A percentile compares a stretch with the other conserved stretches of the same genome.
These are phyloP conservation scores for Corylus avellana DNA, from an alignment of 306 rosid genomes.

Conservation along the genomic window DNA sequence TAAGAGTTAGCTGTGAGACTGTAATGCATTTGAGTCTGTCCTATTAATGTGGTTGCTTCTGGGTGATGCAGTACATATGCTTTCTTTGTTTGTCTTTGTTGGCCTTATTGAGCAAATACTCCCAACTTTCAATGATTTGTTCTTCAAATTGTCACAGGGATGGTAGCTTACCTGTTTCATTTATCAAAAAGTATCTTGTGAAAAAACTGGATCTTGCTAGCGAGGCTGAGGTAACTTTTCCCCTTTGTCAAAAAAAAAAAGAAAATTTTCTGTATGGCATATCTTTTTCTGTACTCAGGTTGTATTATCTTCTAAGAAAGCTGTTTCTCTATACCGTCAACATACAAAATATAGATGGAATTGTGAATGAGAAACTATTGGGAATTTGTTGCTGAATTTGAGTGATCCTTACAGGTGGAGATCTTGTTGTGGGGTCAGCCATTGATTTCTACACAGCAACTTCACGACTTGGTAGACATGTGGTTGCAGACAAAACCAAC, in stretches of 20 bases:
- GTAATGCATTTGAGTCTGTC: neutral
- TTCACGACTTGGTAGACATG: constrained; percentile 42
- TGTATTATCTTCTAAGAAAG: neutral
- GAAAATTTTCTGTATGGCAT: neutral
- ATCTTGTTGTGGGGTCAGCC: constrained; percentile 47
- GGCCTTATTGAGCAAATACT: neutral
- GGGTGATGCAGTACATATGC: neutral
- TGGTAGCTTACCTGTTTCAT: constrained; percentile 47
- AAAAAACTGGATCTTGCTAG: constrained; percentile 55
- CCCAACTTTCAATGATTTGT: neutral
- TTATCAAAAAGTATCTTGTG: constrained; percentile 45
- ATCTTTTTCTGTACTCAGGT: neutral
- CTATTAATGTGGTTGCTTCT: neutral
- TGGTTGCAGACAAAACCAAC: constrained; percentile 50
- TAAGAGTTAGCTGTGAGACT: neutral
- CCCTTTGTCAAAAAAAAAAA: neutral
- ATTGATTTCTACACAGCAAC: constrained; percentile 39
- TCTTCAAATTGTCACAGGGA: constrained; percentile 41
- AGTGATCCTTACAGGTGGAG: constrained; percentile 46
- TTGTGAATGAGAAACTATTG: neutral
- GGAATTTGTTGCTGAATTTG: neutral
- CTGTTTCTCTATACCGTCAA: neutral
- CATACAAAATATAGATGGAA: neutral
- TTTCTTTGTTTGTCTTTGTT: neutral
- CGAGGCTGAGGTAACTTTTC: constrained; percentile 59